These are phyloP conservation scores for Phytophthora sp. DNA, from an alignment of 352 stramenopile species.

Conservation along the genomic window DNA sequence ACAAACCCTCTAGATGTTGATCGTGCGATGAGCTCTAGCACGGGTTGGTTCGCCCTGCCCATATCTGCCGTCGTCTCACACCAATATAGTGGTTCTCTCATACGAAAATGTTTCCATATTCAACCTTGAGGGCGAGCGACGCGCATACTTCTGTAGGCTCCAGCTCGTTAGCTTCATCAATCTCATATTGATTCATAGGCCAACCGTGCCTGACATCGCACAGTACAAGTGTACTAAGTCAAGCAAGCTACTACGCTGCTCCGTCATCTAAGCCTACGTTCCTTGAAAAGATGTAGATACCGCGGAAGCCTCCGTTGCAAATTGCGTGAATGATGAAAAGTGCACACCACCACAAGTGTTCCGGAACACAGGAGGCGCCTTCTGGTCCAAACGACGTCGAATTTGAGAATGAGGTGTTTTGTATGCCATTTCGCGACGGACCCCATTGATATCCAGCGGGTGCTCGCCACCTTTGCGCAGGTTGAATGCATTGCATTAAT, in stretches of 20 bases:
- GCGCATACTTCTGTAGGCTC: neutral
- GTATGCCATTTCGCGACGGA: neutral
- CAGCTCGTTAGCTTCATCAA: neutral
- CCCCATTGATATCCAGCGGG: neutral
- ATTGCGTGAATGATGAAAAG: neutral
- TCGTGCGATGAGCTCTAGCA: no score
- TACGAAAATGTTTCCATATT: neutral
- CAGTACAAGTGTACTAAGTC: neutral
- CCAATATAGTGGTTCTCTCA: no score
- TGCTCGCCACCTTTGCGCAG: neutral
- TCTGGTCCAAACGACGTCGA: neutral
- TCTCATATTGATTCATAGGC: neutral
- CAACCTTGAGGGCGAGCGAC: neutral
- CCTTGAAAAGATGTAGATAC: neutral
- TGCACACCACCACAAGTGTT: neutral
- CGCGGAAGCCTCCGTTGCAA: no score
- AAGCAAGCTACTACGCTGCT: neutral
- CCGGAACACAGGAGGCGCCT: neutral
- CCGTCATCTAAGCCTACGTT: neutral
- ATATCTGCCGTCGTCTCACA: no score
- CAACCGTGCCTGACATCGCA: neutral
- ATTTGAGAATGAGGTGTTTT: neutral
- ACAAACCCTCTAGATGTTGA: no score
- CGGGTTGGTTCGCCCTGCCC: no score
- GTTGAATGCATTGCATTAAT: neutral